phyloP scores from a whole-genome alignment of 768 basidiomycete genomes.

The Sistotremastrum suecicum region DNA sequence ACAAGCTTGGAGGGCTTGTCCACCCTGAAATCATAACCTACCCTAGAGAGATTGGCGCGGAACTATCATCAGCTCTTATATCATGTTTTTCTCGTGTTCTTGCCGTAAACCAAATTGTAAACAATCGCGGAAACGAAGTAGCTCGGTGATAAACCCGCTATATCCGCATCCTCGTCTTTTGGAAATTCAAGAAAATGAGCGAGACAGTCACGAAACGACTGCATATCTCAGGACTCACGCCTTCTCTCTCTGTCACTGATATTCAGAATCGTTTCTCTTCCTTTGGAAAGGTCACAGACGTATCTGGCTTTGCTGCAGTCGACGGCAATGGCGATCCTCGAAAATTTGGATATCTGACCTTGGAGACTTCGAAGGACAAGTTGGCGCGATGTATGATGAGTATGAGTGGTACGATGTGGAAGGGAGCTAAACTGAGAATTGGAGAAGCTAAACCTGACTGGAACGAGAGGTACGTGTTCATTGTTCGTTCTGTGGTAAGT shows the following conservation, averaged over 20 bases:
- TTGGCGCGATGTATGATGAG: constrained; percentile 46
- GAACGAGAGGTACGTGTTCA: constrained; percentile 34
- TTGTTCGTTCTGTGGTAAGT: neutral
- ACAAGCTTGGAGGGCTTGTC: too few relatives aligned
- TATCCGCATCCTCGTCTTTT: too few relatives aligned
- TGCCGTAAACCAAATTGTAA: too few relatives aligned
- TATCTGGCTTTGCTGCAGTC: constrained; percentile 54
- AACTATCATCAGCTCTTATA: too few relatives aligned
- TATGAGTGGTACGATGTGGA: constrained; percentile 67
- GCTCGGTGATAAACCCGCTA: too few relatives aligned
- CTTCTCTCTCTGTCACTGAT: constrained; percentile 42
- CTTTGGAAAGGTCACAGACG: constrained; percentile 53
- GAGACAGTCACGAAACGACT: constrained; percentile 37
- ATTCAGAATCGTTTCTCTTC: constrained; percentile 41
- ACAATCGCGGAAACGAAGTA: too few relatives aligned
- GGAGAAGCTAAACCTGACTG: constrained; percentile 77
- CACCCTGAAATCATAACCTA: too few relatives aligned
- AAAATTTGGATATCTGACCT: constrained; percentile 61
- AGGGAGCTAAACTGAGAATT: constrained; percentile 71
- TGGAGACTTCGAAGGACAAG: constrained; percentile 46
- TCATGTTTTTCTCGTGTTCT: too few relatives aligned
- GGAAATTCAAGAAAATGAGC: too few relatives aligned
- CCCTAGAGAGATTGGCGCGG: too few relatives aligned
- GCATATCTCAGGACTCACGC: constrained; percentile 64
- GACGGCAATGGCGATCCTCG: constrained; percentile 54